Evolutionary conservation across 306 rosid genomes (phyloP).

Genomic region (Citrullus colocynthis): DNA sequence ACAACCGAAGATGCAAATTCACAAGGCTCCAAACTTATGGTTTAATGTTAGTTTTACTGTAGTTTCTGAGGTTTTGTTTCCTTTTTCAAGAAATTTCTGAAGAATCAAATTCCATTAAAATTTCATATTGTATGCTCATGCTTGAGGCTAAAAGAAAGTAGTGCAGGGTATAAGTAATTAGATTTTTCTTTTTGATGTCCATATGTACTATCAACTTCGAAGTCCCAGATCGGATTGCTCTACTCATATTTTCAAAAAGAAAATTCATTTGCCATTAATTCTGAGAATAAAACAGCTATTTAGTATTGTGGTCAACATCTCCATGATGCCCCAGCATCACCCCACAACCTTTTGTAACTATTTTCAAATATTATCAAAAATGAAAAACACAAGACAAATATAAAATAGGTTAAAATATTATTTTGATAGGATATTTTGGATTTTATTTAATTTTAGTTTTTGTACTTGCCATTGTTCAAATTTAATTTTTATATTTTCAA

Average conservation of each 20-base stretch:
- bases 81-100: neutral
- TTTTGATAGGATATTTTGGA: no score
- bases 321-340: neutral
- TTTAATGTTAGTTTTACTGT: constrained; percentile 17
- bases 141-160: neutral
- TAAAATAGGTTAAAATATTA: no score
- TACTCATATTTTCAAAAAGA: no score
- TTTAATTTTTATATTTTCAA: no score
- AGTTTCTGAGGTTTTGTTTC: constrained; percentile 2
- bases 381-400: neutral
- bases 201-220: no score
- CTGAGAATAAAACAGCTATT: neutral
- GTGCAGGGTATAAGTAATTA: neutral
- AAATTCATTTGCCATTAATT: neutral
- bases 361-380: neutral
- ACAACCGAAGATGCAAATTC: constrained; percentile 27
- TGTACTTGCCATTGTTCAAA: no score
- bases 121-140: neutral
- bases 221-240: no score
- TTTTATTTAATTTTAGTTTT: no score
- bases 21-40: constrained; percentile 21
- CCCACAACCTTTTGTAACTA: neutral
- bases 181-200: neutral
- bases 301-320: neutral
- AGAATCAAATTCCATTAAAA: neutral